Base-by-base conservation (phyloP, 345 rosid genomes). In the Abelmoschus esculentus region DNA sequence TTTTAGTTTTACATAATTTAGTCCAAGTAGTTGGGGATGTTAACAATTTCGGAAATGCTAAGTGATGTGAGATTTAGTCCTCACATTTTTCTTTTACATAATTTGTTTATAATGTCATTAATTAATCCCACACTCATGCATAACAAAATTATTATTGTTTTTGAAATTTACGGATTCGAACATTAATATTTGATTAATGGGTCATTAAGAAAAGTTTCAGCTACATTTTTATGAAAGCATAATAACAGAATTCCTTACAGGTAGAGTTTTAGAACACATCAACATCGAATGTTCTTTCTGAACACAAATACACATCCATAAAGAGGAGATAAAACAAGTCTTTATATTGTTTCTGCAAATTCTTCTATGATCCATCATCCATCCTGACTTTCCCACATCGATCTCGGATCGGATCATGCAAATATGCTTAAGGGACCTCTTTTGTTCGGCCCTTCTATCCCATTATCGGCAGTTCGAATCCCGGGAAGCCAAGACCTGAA, bases 341-440 rank as follows among this genome's bases (percentile, higher is more conserved):
- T 32, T 11, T 54, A 7, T 52, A 36, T 46, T 69, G 61, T 46
- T 22, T 46, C 13, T n/a, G 17, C 17, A 46, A 52, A 5, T 70
- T 50, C 69, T 70, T n/a, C 47, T 31, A 72, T 55, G 31, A 54
- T 19, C 59, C 34, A 68, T 54, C 0, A 22, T n/a, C 56, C 61
- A 18, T 69, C 17, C 40, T 31, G 12, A 9, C 46, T 19, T 70
- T 61, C n/a, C n/a, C 12, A 60, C 70, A 70, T n/a, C 38, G 50
- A 44, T 18, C 62, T 28, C 13, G 29, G 47, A 44, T 67, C 74
- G 2, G 9, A 50, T 67, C 74, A 89, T 2, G 89, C 97, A 6
- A 83, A 84, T 74, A 87, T 89, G 86, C 96, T 88, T 67, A 88
- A 76, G 0, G 96, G 92, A 53, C 95, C 91, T 2, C 87, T 76